Conservation (phyloP, 306 rosid species). For the Dryas drummondii region DNA sequence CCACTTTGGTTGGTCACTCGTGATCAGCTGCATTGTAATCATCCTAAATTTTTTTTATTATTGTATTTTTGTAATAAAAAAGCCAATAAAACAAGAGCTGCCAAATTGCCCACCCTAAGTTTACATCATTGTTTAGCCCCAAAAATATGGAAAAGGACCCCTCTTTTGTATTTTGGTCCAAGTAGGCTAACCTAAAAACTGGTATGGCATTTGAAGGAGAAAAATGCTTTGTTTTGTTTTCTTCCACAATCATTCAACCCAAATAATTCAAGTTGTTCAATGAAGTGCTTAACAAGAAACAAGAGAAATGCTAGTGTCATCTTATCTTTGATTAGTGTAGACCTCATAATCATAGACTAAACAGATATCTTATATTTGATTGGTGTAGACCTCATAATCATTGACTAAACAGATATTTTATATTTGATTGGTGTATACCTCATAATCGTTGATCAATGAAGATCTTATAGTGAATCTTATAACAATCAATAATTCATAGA, state of each 20-base stretch:
- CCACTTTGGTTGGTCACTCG: constrained; percentile 4
- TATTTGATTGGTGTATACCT: too few relatives aligned
- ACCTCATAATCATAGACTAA: too few relatives aligned
- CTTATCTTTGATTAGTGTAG: too few relatives aligned
- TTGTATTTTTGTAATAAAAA: neutral
- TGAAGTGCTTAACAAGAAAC: constrained; percentile 10
- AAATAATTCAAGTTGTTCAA: neutral
- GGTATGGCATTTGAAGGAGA: neutral
- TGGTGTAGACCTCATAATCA: too few relatives aligned
- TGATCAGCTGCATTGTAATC: neutral
- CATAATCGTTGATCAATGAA: too few relatives aligned
- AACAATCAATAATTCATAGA: too few relatives aligned
- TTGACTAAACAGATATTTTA: too few relatives aligned
- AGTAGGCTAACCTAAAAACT: neutral
- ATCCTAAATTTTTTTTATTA: neutral
- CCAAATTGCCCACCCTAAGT: neutral
- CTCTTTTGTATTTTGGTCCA: neutral
- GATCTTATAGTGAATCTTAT: too few relatives aligned
- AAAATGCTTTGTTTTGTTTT: neutral
- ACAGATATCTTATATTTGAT: too few relatives aligned
- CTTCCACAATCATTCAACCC: neutral
- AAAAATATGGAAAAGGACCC: neutral
- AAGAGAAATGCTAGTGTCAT: neutral
- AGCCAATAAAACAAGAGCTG: neutral
- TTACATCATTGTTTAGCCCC: neutral